Evolutionary conservation across 1,284 basidiomycete genomes (phyloP).

Genomic region (Fomitopsis betulina): DNA sequence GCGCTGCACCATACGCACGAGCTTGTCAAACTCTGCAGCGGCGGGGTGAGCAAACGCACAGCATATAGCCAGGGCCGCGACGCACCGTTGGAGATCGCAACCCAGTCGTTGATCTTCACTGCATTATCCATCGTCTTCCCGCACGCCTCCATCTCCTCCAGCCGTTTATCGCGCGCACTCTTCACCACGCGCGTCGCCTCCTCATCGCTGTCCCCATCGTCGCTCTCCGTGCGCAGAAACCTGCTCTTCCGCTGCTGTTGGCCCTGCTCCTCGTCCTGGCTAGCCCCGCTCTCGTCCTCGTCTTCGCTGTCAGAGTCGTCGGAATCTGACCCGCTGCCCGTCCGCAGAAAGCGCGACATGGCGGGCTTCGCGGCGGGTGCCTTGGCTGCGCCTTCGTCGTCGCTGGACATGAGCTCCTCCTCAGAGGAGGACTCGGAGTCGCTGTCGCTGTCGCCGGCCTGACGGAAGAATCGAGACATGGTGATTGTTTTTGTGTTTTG

Average conservation of each 20-base stretch:
- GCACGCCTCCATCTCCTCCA: conserved; percentile 86
- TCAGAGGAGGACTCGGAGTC: conserved; percentile 69
- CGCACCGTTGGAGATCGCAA: conserved; percentile 82
- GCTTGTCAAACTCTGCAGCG: conserved; percentile 88
- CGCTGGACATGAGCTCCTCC: conserved; percentile 78
- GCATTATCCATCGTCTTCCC: conserved; percentile 93
- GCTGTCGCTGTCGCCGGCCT: conserved; percentile 77
- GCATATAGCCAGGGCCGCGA: conserved; percentile 7
- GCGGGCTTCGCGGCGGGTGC: conserved; percentile 51
- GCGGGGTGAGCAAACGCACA: background rate
- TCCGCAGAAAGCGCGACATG: conserved; percentile 74
- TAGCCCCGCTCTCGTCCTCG: conserved; percentile 29
- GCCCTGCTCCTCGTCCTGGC: conserved; percentile 28
- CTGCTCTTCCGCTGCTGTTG: conserved; percentile 35
- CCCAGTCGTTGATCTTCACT: conserved; percentile 96
- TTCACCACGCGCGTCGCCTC: conserved; percentile 72
- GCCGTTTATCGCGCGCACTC: conserved; percentile 83
- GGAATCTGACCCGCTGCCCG: conserved; percentile 46
- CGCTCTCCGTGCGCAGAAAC: conserved; percentile 43
- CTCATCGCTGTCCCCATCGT: conserved; percentile 67
- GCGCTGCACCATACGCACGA: conserved; percentile 85
- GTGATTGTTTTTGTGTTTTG: conserved; percentile 4
- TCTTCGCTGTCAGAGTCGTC: conserved; percentile 39
- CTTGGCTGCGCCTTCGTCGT: conserved; percentile 55
- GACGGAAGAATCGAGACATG: conserved; percentile 88